phyloP scores from a whole-genome alignment of 2,329 filamentous ascomycete species.

The Massarina eburnea region DNA sequence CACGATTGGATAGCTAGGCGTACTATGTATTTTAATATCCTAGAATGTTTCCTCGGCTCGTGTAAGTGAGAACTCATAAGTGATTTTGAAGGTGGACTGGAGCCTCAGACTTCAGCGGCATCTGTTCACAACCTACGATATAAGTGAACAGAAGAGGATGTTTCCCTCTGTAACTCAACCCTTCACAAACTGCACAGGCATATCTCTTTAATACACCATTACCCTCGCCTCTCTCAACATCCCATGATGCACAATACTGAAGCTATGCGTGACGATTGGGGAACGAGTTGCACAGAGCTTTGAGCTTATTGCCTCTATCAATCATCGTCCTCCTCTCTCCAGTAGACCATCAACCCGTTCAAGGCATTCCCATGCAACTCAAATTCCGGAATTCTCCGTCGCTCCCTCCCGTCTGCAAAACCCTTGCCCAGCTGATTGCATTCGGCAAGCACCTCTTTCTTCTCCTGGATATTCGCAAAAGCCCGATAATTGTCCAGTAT shows the following conservation, averaged over 20 bases:
- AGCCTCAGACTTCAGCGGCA: no score
- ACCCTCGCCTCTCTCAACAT: no score
- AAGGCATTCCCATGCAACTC: constrained; percentile 34
- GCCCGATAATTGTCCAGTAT: constrained; percentile 32
- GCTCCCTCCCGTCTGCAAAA: constrained; percentile 22
- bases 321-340: constrained; percentile 13
- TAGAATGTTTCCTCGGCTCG: neutral
- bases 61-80: neutral
- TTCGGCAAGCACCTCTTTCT: constrained; percentile 23
- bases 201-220: no score
- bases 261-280: no score
- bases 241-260: no score
- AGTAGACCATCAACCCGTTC: constrained; percentile 38
- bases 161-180: no score
- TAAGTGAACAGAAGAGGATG: no score
- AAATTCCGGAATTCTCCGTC: constrained; percentile 25
- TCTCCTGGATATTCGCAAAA: constrained; percentile 27
- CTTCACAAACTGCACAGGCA: no score
- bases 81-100: neutral
- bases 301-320: neutral
- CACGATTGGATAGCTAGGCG: neutral
- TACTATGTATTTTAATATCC: neutral
- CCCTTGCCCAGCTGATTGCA: constrained; percentile 31
- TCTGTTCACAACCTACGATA: no score
- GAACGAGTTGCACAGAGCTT: no score